Conservation (phyloP, 306 rosid genomes). For the Vigna nakashimae region DNA sequence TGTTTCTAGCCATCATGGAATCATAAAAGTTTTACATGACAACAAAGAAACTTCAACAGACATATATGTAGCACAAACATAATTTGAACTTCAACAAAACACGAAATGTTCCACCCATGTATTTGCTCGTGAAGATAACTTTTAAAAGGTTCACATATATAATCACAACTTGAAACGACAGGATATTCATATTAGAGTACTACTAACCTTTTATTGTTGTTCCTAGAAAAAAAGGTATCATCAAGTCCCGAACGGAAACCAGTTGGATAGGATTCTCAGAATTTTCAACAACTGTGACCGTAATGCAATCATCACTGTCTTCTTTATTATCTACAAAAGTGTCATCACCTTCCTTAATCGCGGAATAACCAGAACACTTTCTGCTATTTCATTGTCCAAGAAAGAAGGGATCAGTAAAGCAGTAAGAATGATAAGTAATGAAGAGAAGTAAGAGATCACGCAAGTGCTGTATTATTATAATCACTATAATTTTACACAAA, state of each 20-base stretch:
- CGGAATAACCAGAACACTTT: slow-evolving; percentile 56
- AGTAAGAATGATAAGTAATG: slow-evolving; percentile 26
- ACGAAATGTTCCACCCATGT: slow-evolving; percentile 4
- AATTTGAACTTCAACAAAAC: slow-evolving; percentile 33
- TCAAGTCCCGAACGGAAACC: slow-evolving; percentile 57
- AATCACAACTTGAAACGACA: slow-evolving; percentile 13
- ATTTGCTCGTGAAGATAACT: slow-evolving; percentile 12
- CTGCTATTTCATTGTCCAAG: slow-evolving; percentile 59
- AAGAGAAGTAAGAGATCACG: slow-evolving; percentile 15
- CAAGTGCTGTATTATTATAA: not conserved
- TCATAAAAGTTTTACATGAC: slow-evolving; percentile 6
- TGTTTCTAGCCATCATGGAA: slow-evolving; percentile 25
- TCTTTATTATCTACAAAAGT: slow-evolving; percentile 31
- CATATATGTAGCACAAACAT: slow-evolving; percentile 30
- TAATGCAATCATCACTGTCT: slow-evolving; percentile 64
- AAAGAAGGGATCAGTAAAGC: slow-evolving; percentile 50
- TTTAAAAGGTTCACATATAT: slow-evolving; percentile 19
- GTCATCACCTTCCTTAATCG: slow-evolving; percentile 44
- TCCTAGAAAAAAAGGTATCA: slow-evolving; percentile 76
- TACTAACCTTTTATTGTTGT: slow-evolving; percentile 78
- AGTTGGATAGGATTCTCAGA: slow-evolving; percentile 55
- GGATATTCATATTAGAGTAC: slow-evolving; percentile 33
- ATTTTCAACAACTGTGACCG: slow-evolving; percentile 59
- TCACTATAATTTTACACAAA: not conserved
- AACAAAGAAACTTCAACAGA: slow-evolving; percentile 25